These are phyloP conservation scores for Ochetophila trinervis DNA, from an alignment of 306 rosid genomes.

Conservation along the genomic window DNA sequence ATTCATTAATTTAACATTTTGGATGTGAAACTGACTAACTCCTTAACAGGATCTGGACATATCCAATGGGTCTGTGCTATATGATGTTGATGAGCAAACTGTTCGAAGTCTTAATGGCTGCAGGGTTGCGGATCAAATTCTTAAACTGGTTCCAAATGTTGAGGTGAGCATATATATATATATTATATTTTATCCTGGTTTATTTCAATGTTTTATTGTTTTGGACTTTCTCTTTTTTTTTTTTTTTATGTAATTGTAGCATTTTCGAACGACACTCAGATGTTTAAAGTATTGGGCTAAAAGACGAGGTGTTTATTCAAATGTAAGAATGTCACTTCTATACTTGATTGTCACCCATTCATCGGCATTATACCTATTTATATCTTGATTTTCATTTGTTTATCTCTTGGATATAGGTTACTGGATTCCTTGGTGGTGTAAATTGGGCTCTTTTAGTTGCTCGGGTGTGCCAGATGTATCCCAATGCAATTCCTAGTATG, in stretches of 20 bases:
- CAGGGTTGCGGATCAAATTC: slow-evolving; percentile 97
- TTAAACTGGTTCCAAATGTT: slow-evolving; percentile 86
- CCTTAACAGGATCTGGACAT: slow-evolving; percentile 78
- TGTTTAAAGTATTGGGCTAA: slow-evolving; percentile 96
- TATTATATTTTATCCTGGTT: slow-evolving; percentile 24
- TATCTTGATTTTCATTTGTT: slow-evolving; percentile 10
- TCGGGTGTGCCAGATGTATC: slow-evolving; percentile 95
- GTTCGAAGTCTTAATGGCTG: slow-evolving; percentile 97
- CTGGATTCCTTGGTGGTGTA: slow-evolving; percentile 99
- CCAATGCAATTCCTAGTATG: slow-evolving; percentile 97
- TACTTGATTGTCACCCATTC: background rate
- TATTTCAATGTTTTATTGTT: slow-evolving; percentile 23
- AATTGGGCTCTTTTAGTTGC: slow-evolving; percentile 98
- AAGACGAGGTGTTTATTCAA: slow-evolving; percentile 95
- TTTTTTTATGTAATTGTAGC: slow-evolving; percentile 50
- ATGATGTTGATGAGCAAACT: slow-evolving; percentile 79
- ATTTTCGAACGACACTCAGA: slow-evolving; percentile 79
- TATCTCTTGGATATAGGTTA: slow-evolving; percentile 52
- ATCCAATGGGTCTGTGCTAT: slow-evolving; percentile 65
- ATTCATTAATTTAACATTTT: slow-evolving; percentile 22
- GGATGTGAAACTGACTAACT: slow-evolving; percentile 23
- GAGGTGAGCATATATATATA: slow-evolving; percentile 51
- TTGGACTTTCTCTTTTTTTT: slow-evolving; percentile 25
- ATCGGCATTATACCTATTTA: slow-evolving; percentile 3
- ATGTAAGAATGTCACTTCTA: slow-evolving; percentile 50